Conservation (phyloP, 306 rosid genomes). For the Herpetospermum pedunculosum region DNA sequence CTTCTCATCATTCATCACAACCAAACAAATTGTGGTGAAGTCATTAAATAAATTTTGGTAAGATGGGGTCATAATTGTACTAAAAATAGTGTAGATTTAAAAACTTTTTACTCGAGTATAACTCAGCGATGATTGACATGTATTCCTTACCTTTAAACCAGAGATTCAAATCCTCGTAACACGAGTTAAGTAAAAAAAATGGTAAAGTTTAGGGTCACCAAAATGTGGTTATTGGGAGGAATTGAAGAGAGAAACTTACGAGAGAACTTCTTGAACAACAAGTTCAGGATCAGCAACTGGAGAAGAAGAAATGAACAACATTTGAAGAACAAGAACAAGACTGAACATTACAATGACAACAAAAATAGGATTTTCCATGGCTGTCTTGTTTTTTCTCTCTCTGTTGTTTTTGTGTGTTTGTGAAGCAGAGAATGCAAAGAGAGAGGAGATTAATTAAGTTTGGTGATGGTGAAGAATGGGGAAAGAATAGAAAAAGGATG, state of each 20-base stretch:
- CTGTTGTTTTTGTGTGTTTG: not conserved
- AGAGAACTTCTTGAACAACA: conserved; percentile 51
- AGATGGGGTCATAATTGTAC: too few relatives aligned
- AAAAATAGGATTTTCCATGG: conserved; percentile 43
- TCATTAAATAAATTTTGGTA: too few relatives aligned
- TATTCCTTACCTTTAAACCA: too few relatives aligned
- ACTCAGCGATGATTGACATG: too few relatives aligned
- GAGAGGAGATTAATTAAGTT: not conserved
- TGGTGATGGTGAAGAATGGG: not conserved
- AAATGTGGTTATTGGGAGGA: not conserved
- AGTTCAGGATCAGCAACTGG: conserved; percentile 47
- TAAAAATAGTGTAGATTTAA: too few relatives aligned
- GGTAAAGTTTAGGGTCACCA: too few relatives aligned
- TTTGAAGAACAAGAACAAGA: conserved; percentile 19
- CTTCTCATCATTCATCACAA: too few relatives aligned
- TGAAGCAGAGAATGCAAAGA: conserved; percentile 16
- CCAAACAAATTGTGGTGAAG: too few relatives aligned
- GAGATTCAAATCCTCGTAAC: too few relatives aligned
- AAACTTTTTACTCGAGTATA: too few relatives aligned
- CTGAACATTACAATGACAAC: conserved; percentile 18
- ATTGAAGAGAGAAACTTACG: conserved; percentile 21
- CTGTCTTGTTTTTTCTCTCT: not conserved
- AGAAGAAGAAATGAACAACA: conserved; percentile 38
- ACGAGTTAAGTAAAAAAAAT: too few relatives aligned
- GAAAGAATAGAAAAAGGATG: conserved; percentile 2